Evolutionary conservation across 1,139 yeast species (phyloP).

Genomic region (Wickerhamomyces sp.): DNA sequence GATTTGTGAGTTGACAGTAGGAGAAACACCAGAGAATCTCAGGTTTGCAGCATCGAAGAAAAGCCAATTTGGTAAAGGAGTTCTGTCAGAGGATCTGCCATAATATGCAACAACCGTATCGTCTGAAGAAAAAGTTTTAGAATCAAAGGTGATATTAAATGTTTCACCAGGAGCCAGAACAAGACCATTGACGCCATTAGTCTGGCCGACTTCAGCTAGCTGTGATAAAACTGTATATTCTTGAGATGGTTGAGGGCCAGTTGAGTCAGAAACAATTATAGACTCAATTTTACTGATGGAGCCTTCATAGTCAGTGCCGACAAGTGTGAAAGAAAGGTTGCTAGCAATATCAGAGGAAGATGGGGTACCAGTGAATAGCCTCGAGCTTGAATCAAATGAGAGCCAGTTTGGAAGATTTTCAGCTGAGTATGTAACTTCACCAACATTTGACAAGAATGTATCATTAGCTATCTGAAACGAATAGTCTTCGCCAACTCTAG

Average conservation of each 20-base stretch:
- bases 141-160: slow-evolving; percentile 60
- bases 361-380: slow-evolving; percentile 73
- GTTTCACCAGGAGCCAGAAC: slow-evolving; percentile 66
- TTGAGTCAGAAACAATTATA: slow-evolving; percentile 52
- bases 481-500: slow-evolving; percentile 61
- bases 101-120: slow-evolving; percentile 60
- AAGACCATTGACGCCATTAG: slow-evolving; percentile 71
- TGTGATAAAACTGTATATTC: slow-evolving; percentile 42
- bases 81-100: slow-evolving; percentile 75
- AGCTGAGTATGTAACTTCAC: slow-evolving; percentile 50
- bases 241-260: slow-evolving; percentile 41
- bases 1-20: slow-evolving; percentile 73
- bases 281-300: slow-evolving; percentile 43
- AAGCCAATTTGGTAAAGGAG: slow-evolving; percentile 92
- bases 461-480: slow-evolving; percentile 65
- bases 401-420: slow-evolving; percentile 73
- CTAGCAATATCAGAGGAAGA: slow-evolving; percentile 39
- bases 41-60: slow-evolving; percentile 56
- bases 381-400: slow-evolving; percentile 53
- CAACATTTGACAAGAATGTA: slow-evolving; percentile 49
- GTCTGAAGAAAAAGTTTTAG: slow-evolving; percentile 50
- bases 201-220: slow-evolving; percentile 53
- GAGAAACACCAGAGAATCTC: slow-evolving; percentile 85
- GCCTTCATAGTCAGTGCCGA: slow-evolving; percentile 61
- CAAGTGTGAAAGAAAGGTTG: slow-evolving; percentile 43